These are phyloP conservation scores for Laguncularia racemosa DNA, from an alignment of 345 rosid species.

Conservation along the genomic window DNA sequence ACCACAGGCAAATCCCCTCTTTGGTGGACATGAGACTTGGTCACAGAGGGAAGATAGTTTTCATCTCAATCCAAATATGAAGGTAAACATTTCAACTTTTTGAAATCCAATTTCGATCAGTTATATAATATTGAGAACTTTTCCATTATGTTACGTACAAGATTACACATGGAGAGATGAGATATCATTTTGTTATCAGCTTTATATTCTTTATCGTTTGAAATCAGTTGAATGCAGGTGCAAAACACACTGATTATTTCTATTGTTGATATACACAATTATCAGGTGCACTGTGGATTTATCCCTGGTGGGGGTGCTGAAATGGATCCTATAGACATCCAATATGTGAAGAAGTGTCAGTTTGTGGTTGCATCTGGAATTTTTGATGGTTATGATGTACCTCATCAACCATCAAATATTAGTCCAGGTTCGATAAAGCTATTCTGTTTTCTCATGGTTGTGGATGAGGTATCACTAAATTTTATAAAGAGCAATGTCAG, in stretches of 20 bases:
- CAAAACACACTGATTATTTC: slow-evolving; percentile 4
- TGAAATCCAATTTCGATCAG: background rate
- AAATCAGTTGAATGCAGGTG: too few relatives aligned
- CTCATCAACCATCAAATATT: slow-evolving; percentile 83
- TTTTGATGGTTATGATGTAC: slow-evolving; percentile 87
- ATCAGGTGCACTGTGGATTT: slow-evolving; percentile 88
- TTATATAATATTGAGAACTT: too few relatives aligned
- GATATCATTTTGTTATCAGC: too few relatives aligned
- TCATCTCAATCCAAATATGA: slow-evolving; percentile 59
- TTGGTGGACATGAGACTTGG: slow-evolving; percentile 93
- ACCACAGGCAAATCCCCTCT: slow-evolving; percentile 47
- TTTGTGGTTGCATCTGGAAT: slow-evolving; percentile 93
- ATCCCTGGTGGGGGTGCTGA: slow-evolving; percentile 80
- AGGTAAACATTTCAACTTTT: slow-evolving; percentile 33
- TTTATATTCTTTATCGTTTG: too few relatives aligned
- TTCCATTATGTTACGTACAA: too few relatives aligned
- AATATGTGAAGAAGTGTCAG: slow-evolving; percentile 66
- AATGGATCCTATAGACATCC: slow-evolving; percentile 55
- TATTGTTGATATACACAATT: slow-evolving; percentile 6
- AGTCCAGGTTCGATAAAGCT: slow-evolving; percentile 67
- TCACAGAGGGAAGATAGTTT: slow-evolving; percentile 71
- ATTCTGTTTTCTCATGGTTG: slow-evolving; percentile 90
- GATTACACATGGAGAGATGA: too few relatives aligned
- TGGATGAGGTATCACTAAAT: slow-evolving; percentile 68
- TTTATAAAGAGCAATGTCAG: slow-evolving; percentile 63